Evolutionary conservation across 768 basidiomycete genomes (phyloP).

Genomic region (Galerina sulciceps): DNA sequence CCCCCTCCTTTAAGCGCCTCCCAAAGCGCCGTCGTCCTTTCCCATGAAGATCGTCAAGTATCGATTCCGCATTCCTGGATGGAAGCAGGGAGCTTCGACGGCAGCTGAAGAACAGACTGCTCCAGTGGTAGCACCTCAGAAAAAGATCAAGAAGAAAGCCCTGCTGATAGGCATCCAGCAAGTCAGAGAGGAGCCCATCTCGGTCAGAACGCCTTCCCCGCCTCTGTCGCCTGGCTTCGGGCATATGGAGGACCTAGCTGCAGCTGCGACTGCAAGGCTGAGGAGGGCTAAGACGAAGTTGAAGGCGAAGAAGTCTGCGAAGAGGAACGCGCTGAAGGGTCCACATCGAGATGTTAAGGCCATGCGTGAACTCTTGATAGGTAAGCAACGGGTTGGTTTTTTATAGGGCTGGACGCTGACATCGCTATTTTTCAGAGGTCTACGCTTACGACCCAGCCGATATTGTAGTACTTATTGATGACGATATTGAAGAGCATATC

Average conservation of each 20-base stretch:
- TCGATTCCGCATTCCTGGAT: not conserved
- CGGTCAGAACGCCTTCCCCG: not conserved
- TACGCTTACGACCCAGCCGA: slow-evolving; percentile 43
- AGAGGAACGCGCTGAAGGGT: slow-evolving; percentile 26
- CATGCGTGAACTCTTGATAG: slow-evolving; percentile 38
- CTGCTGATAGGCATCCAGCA: slow-evolving; percentile 42
- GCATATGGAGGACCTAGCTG: not conserved
- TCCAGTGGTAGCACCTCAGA: slow-evolving; percentile 2
- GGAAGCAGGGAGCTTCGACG: not conserved
- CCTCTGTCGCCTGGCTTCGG: slow-evolving; percentile 3
- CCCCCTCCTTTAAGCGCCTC: not conserved
- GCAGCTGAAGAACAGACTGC: not conserved
- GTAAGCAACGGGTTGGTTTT: slow-evolving; percentile 13
- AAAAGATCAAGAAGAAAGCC: slow-evolving; percentile 31
- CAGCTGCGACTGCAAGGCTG: not conserved
- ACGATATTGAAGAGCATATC: slow-evolving; percentile 26
- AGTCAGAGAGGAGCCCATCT: slow-evolving; percentile 12
- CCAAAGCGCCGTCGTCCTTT: not conserved
- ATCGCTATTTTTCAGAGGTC: slow-evolving; percentile 7
- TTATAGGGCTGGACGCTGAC: not conserved
- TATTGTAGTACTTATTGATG: slow-evolving; percentile 50
- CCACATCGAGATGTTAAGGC: slow-evolving; percentile 42
- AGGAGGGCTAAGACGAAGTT: slow-evolving; percentile 17
- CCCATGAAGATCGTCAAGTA: slow-evolving; percentile 15
- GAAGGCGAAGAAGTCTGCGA: slow-evolving; percentile 11